A percentile compares a stretch with the other conserved stretches of the same genome.
These are phyloP conservation scores for Ophiobolus disseminans DNA, from an alignment of 2,329 filamentous ascomycete genomes.

Conservation along the genomic window DNA sequence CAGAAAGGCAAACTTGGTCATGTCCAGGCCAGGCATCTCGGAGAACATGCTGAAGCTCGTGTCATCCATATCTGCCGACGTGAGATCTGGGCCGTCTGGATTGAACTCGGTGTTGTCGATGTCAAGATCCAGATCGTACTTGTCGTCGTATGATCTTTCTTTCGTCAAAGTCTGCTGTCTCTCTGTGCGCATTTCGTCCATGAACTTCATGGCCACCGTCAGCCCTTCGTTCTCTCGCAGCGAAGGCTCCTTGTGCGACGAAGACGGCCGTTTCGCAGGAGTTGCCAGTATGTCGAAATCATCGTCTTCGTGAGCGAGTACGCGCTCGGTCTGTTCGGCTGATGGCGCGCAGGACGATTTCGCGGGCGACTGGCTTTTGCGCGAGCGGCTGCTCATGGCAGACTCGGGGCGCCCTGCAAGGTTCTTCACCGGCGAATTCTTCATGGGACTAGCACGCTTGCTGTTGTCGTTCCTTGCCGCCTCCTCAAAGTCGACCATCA, in stretches of 20 bases:
- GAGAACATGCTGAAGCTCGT: constrained; percentile 88
- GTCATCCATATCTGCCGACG: constrained; percentile 62
- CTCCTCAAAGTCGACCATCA: constrained; percentile 36
- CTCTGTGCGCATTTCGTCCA: constrained; percentile 38
- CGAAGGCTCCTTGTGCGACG: constrained; percentile 26
- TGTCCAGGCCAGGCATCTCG: constrained; percentile 75
- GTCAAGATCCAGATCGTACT: constrained; percentile 29
- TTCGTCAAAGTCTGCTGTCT: constrained; percentile 28
- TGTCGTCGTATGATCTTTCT: constrained; percentile 29
- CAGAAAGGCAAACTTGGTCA: constrained; percentile 81
- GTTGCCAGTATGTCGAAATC: constrained; percentile 21
- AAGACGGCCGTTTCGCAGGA: constrained; percentile 27
- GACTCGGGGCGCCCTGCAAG: constrained; percentile 33
- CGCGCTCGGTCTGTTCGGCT: constrained; percentile 20
- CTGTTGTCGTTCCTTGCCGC: constrained; percentile 11
- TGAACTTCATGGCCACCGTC: constrained; percentile 45
- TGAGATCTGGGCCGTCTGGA: constrained; percentile 38
- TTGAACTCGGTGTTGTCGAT: constrained; percentile 43
- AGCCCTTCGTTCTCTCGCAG: constrained; percentile 50
- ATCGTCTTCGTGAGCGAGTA: constrained; percentile 18
- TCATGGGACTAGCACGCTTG: constrained; percentile 29
- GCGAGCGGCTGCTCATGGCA: constrained; percentile 33
- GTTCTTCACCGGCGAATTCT: constrained; percentile 34
- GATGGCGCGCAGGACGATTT: constrained; percentile 36
- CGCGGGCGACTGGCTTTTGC: constrained; percentile 37